A percentile compares a stretch with the other conserved stretches of the same genome.
These are phyloP conservation scores for Naganishia kalamii DNA, from an alignment of 768 basidiomycete genomes.

Conservation along the genomic window DNA sequence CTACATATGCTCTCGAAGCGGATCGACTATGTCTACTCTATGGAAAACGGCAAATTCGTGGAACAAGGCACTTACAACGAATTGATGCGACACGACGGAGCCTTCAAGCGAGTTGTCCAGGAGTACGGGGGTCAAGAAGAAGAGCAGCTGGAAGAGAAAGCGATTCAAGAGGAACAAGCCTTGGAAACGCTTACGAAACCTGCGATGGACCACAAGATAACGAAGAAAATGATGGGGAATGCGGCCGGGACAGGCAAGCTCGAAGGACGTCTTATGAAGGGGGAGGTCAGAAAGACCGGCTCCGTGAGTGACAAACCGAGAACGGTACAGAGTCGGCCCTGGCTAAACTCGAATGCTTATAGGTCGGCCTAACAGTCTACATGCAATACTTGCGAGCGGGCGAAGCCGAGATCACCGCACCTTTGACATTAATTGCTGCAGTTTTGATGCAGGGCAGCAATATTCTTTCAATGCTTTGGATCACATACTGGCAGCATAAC, in stretches of 20 bases:
- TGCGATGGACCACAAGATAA: conserved; percentile 42
- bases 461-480: conserved; percentile 60
- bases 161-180: conserved; percentile 48
- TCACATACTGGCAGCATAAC: conserved; percentile 68
- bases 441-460: conserved; percentile 53
- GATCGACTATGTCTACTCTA: conserved; percentile 54
- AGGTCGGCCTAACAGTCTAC: conserved; percentile 53
- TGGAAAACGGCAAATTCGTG: conserved; percentile 51
- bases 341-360: background rate
- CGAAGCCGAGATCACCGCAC: conserved; percentile 52
- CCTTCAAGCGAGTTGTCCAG: conserved; percentile 56
- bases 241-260: conserved; percentile 59
- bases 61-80: conserved; percentile 56
- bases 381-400: conserved; percentile 58
- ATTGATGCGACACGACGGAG: conserved; percentile 52
- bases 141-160: conserved; percentile 41
- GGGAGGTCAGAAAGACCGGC: conserved; percentile 61
- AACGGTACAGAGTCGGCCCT: conserved; percentile 21
- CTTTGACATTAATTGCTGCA: conserved; percentile 53
- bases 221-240: conserved; percentile 35
- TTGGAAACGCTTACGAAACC: conserved; percentile 21
- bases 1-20: conserved; percentile 53
- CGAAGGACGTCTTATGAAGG: conserved; percentile 62
- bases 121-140: conserved; percentile 57
- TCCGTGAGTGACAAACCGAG: conserved; percentile 44